A percentile compares a stretch with the other conserved stretches of the same genome.
phyloP scores from a whole-genome alignment of 495 filamentous ascomycete species.

The Xylaria scruposa region DNA sequence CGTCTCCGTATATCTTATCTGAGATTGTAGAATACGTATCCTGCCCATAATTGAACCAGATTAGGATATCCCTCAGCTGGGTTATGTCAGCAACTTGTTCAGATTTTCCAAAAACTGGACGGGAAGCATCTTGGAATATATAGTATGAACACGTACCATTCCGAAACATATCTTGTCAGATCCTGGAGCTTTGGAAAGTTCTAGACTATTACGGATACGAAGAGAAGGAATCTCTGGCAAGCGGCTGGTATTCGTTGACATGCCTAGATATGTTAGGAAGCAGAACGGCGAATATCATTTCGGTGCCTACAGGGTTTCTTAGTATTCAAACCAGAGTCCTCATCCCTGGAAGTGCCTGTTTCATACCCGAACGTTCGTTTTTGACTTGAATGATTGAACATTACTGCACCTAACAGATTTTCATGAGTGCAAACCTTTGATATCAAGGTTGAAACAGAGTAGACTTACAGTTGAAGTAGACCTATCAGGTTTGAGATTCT shows the following conservation, averaged over 20 bases:
- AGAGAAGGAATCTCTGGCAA: background rate
- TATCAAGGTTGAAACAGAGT: background rate
- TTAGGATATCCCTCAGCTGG: constrained; percentile 5
- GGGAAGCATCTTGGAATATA: background rate
- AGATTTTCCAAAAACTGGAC: background rate
- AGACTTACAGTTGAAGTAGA: too few relatives aligned
- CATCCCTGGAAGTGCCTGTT: background rate
- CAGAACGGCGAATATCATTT: background rate
- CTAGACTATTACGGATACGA: background rate
- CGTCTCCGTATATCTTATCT: background rate
- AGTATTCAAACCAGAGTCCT: background rate
- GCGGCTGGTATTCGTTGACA: background rate
- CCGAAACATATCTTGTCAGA: constrained; percentile 11
- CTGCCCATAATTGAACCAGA: background rate
- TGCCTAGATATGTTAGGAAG: background rate
- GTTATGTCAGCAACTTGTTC: background rate
- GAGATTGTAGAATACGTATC: background rate
- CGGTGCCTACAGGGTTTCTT: background rate
- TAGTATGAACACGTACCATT: background rate
- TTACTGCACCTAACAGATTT: background rate
- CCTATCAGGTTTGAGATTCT: too few relatives aligned
- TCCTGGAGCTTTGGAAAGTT: background rate
- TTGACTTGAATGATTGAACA: background rate
- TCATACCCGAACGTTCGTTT: background rate
- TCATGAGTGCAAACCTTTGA: background rate